Evolutionary conservation across 225 moss, liverwort and hornwort genomes (phyloP), one percentile per base, ranked within the genome.

Genomic region (Antitrichia curtipendula): DNA sequence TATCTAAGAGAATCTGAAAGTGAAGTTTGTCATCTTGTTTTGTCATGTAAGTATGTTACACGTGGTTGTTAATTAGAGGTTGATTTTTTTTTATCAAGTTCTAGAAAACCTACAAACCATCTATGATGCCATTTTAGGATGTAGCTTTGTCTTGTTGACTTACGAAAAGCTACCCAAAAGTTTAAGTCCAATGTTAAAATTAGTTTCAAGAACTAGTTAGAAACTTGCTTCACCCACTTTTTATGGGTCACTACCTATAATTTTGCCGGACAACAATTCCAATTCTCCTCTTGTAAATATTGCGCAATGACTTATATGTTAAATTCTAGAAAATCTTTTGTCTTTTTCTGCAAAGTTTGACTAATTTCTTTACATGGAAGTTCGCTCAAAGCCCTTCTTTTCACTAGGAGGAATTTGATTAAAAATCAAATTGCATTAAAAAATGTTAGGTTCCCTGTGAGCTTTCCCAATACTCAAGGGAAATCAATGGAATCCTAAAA

Each of bases 341-440:
- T 16, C 2, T 18, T 29, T 47, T 72, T 17, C 3, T 10, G 2
- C 29, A 29, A 73, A 73, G 11, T 18, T 29, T 73, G 18, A 1
- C 11, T 0, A 18, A 45, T 72, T 72, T 72, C 29, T 72, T 17
- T 10, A 29, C 2, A 17, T 17, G 1, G 5, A 25, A 41, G 6
- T 72, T 2, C 1, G 1, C 3, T n/a, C 1, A 16, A 1, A 45
- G 28, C 0, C 6, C 5, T 3, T 18, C 1, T 3, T 43, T 71
- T 28, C 6, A 28, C 10, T 28, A 5, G 1, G 3, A 70, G 2
- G 3, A 1, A 29, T 72, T 3, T 0, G 0, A 27, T 29, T 7
- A 47, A 41, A 72, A 18, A 29, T 73, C 29, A 29, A 47, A 29
- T 1, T 47, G 1, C 47, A 18, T 47, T 73, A 0, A 45, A 45